Evolutionary conservation across 2,329 filamentous ascomycete species (phyloP).

Genomic region (Colletotrichum higginsianum): DNA sequence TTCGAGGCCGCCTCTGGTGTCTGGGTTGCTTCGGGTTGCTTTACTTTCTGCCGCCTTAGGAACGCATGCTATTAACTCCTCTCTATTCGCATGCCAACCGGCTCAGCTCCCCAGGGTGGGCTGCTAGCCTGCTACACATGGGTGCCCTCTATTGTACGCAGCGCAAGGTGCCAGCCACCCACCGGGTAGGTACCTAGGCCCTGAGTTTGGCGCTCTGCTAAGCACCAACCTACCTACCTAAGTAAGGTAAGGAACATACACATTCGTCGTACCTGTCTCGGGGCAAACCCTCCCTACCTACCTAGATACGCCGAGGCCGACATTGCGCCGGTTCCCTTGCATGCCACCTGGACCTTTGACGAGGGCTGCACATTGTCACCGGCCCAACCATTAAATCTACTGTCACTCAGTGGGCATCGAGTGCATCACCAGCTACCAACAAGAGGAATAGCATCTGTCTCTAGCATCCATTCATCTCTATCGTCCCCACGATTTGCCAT

Average conservation of each 20-base stretch:
- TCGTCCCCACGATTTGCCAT: not conserved
- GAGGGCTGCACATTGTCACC: not conserved
- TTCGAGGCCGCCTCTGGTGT: not conserved
- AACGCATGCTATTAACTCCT: not conserved
- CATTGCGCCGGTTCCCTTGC: constrained; percentile 36
- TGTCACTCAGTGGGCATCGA: not conserved
- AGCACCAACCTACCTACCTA: too few relatives aligned
- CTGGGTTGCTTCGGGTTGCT: not conserved
- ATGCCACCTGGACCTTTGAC: constrained; percentile 22
- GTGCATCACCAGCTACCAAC: not conserved
- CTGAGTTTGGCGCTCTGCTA: too few relatives aligned
- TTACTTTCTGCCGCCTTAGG: not conserved
- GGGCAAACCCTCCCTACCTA: not conserved
- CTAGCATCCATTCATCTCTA: not conserved
- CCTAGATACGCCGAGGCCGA: constrained; percentile 5
- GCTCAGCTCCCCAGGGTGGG: not conserved
- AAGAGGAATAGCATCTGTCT: not conserved
- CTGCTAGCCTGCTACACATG: too few relatives aligned
- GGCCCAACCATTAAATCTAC: not conserved
- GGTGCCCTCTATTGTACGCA: too few relatives aligned
- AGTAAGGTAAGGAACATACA: too few relatives aligned
- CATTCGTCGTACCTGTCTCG: too few relatives aligned
- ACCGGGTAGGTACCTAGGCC: too few relatives aligned
- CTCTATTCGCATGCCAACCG: not conserved
- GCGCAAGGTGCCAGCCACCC: too few relatives aligned